phyloP scores from a whole-genome alignment of 1,284 basidiomycete species.

The Farysia itapuensis region DNA sequence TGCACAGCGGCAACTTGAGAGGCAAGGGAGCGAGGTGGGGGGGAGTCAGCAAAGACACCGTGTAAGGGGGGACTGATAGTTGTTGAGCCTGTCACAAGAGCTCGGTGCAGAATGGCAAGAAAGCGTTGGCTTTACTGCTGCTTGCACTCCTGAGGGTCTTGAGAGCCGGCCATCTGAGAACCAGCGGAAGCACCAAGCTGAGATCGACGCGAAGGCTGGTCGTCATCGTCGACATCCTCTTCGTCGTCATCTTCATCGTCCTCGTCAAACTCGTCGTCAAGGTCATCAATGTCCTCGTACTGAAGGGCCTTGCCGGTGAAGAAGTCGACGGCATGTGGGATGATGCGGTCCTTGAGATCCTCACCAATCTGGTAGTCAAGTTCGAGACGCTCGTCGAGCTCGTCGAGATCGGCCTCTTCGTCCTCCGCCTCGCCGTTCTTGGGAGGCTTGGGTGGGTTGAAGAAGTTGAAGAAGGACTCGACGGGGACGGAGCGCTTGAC shows the following conservation, averaged over 20 bases:
- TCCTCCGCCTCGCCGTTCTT: conserved; percentile 48
- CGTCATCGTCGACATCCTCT: conserved; percentile 57
- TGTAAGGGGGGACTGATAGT: too few relatives aligned
- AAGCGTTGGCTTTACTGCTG: too few relatives aligned
- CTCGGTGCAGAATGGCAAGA: too few relatives aligned
- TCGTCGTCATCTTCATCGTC: conserved; percentile 56
- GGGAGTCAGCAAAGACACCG: too few relatives aligned
- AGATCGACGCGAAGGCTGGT: conserved; percentile 24
- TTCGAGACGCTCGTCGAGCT: conserved; percentile 83
- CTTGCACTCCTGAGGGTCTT: conserved; percentile 56
- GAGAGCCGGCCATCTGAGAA: conserved; percentile 42
- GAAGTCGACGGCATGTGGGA: conserved; percentile 81
- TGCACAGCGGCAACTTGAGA: too few relatives aligned
- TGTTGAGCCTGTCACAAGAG: too few relatives aligned
- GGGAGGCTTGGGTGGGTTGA: conserved; percentile 57
- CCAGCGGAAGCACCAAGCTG: conserved; percentile 39
- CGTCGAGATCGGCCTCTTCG: conserved; percentile 51
- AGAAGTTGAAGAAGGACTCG: conserved; percentile 61
- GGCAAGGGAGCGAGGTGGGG: too few relatives aligned
- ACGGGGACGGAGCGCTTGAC: conserved; percentile 59
- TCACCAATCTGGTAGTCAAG: conserved; percentile 98
- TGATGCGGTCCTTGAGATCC: conserved; percentile 96
- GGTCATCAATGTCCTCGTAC: conserved; percentile 71
- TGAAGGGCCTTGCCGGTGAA: conserved; percentile 95
- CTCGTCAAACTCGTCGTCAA: conserved; percentile 63